These are phyloP conservation scores for Cucurbita maxima DNA, from an alignment of 306 rosid species.

Conservation along the genomic window DNA sequence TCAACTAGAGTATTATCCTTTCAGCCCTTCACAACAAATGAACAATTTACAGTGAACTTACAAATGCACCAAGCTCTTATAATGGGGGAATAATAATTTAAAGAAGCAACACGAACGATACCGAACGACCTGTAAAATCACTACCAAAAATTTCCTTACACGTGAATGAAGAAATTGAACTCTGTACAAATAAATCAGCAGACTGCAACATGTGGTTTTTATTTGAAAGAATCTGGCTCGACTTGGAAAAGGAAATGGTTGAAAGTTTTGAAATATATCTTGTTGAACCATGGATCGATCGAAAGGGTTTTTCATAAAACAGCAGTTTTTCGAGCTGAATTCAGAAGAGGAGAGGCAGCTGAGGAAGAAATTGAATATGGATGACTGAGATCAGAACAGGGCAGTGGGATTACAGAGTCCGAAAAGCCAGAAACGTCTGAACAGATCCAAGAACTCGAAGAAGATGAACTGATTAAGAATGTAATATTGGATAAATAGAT, in stretches of 20 bases:
- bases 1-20: conserved; percentile 7
- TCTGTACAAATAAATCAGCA: conserved; percentile 89
- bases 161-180: conserved; percentile 92
- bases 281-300: conserved; percentile 20
- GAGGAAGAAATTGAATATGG: conserved; percentile 34
- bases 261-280: conserved; percentile 9
- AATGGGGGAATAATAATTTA: background rate
- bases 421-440: conserved; percentile 69
- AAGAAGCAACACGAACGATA: conserved; percentile 22
- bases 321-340: conserved; percentile 27
- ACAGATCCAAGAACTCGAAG: conserved; percentile 61
- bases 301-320: conserved; percentile 26
- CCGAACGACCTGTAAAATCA: conserved; percentile 15
- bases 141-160: conserved; percentile 95
- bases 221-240: conserved; percentile 62
- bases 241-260: conserved; percentile 22
- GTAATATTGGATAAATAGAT: conserved; percentile 66
- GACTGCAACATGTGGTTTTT: conserved; percentile 47
- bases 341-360: conserved; percentile 32
- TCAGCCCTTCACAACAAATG: conserved; percentile 19
- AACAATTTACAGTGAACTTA: conserved; percentile 24
- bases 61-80: conserved; percentile 9
- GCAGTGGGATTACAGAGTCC: conserved; percentile 54
- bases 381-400: conserved; percentile 47
- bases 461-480: conserved; percentile 36